Conservation (phyloP, 306 rosid genomes). For the Prunus armeniaca region DNA sequence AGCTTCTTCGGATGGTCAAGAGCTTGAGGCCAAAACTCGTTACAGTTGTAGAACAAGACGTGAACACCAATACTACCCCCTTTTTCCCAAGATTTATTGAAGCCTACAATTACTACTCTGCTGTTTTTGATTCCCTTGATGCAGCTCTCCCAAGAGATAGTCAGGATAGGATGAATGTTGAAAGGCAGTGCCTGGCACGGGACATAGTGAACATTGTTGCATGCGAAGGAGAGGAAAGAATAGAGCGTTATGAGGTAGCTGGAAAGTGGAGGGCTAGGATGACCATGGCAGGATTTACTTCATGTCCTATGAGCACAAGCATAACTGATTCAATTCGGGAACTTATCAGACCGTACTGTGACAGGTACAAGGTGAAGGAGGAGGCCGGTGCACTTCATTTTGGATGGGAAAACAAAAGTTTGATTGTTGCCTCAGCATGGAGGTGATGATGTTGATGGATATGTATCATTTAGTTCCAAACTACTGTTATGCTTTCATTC, state of each 20-base stretch:
- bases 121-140: conserved; percentile 84
- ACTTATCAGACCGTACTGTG: conserved; percentile 56
- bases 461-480: conserved; percentile 17
- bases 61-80: conserved; percentile 86
- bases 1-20: conserved; percentile 87
- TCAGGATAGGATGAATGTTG: conserved; percentile 91
- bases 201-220: conserved; percentile 90
- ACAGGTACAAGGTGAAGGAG: conserved; percentile 68
- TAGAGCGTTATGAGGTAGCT: conserved; percentile 90
- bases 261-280: conserved; percentile 99
- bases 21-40: conserved; percentile 85
- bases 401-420: conserved; percentile 91
- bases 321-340: conserved; percentile 44
- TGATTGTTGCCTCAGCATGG: conserved; percentile 96
- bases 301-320: conserved; percentile 51
- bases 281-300: conserved; percentile 84
- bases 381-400: conserved; percentile 81
- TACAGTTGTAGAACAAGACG: conserved; percentile 90
- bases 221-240: conserved; percentile 90
- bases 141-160: conserved; percentile 88
- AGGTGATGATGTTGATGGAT: conserved; percentile 36
- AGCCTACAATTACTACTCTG: conserved; percentile 79
- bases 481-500: conserved; percentile 9
- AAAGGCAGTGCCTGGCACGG: conserved; percentile 88
- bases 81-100: conserved; percentile 80